Base-by-base conservation (phyloP, 176 grass and related monocot species). In the Neostapfia colusana region DNA sequence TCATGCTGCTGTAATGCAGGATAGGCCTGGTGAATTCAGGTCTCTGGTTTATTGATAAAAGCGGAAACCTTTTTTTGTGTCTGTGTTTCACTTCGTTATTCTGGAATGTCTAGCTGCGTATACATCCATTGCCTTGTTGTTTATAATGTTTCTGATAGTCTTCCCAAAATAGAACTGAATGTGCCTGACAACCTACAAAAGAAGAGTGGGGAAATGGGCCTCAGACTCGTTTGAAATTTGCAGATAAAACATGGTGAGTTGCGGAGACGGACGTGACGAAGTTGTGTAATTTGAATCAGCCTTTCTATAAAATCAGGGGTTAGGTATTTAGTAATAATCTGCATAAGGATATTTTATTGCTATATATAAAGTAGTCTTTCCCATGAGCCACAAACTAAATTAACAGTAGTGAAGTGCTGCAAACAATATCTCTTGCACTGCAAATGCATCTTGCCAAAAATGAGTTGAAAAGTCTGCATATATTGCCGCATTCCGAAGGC, bases 1-100 rank as follows among this genome's bases (percentile, higher is more conserved):
- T 2, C n/a, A 49, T n/a, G n/a, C n/a, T 50, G 50, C 68, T 84
- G 35, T 84, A 80, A 75, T 70, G 76, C 43, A 70, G 62, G 70
- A 55, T 75, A 40, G 28, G 34, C 77, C 14, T 73, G 65, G 71
- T 72, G 28, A 34, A 39, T 59, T 8, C 72, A 49, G 20, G 8
- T 73, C n/a, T 48, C 72, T 63, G 40, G 50, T 63, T 81, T 42
- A 18, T 31, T 61, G 43, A 75, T 81, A 63, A 55, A 73, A 56
- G 36, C 25, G 46, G 13, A 26, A 71, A 70, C 45, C 27, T 70
- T 44, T 87, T 40, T 63, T 60, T 17, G 38, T 26, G 45, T n/a
- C n/a, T n/a, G n/a, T n/a, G 31, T 49, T 37, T 51, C 69, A 66
- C 57, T 55, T 68, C 8, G 73, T 69, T 56, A 24, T 38, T 70